Conservation (phyloP, 1,284 basidiomycete species). For the Coniferiporia weirii region DNA sequence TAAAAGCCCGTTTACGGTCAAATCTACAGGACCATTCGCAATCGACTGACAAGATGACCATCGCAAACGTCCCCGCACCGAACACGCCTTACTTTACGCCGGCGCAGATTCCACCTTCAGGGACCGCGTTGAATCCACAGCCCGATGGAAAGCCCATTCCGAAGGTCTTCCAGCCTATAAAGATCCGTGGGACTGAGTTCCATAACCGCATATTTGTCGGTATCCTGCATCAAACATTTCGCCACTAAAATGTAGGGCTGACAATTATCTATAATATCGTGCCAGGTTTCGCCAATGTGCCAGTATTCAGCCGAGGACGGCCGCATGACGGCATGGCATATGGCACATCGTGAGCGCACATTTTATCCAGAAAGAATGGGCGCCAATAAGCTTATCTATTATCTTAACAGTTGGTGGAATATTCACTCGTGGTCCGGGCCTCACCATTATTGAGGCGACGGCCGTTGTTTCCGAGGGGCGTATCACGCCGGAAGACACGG, state of each 20-base stretch:
- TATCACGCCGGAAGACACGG: conserved; percentile 45
- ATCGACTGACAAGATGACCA: not conserved
- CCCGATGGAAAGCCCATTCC: conserved; percentile 42
- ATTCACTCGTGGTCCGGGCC: conserved; percentile 42
- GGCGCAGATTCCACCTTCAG: conserved; percentile 44
- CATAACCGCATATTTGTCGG: conserved; percentile 37
- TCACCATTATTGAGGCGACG: conserved; percentile 52
- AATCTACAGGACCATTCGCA: too few species aligned
- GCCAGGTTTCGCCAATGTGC: conserved; percentile 46
- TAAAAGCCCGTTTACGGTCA: too few species aligned
- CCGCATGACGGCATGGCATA: conserved; percentile 45
- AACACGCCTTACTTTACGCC: conserved; percentile 44
- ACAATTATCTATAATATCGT: not conserved
- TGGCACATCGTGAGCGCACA: conserved; percentile 40
- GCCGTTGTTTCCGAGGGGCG: conserved; percentile 59
- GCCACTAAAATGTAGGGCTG: not conserved
- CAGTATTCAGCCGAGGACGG: conserved; percentile 62
- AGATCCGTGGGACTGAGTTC: conserved; percentile 42
- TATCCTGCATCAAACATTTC: not conserved
- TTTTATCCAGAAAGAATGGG: not conserved
- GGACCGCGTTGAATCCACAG: conserved; percentile 41
- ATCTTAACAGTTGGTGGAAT: conserved; percentile 39
- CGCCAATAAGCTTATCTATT: not conserved
- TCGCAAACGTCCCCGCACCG: conserved; percentile 15
- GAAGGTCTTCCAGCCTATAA: conserved; percentile 58